Conservation (phyloP, 139 green algal species). For the Spirogloea muscicola region DNA sequence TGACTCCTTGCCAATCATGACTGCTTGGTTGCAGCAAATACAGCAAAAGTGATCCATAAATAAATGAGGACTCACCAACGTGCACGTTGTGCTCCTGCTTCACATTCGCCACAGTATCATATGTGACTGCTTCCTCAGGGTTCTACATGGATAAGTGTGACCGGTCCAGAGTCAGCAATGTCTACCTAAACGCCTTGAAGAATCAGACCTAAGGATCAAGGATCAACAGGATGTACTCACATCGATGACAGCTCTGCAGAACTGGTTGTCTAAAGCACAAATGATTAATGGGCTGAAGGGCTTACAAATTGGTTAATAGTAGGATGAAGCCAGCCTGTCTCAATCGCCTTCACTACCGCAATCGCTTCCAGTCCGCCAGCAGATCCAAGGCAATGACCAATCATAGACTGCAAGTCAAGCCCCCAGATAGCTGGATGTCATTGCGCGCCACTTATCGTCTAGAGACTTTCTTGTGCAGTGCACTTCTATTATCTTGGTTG, state of each 20-base stretch:
- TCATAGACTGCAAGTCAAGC: conserved; percentile 69
- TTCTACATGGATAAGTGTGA: conserved; percentile 29
- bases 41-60: too few species aligned
- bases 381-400: conserved; percentile 94
- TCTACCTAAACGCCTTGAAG: too few species aligned
- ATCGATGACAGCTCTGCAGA: too few species aligned
- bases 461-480: too few species aligned
- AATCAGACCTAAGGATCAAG: too few species aligned
- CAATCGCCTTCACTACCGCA: conserved; percentile 88
- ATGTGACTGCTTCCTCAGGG: conserved; percentile 43
- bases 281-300: too few species aligned
- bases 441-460: background rate
- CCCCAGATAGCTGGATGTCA: background rate
- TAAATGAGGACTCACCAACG: conserved; percentile 47
- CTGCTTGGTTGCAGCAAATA: too few species aligned
- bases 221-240: too few species aligned
- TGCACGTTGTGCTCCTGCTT: conserved; percentile 81
- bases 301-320: conserved; percentile 84
- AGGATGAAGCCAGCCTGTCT: conserved; percentile 90
- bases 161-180: too few species aligned
- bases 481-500: background rate
- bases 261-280: too few species aligned
- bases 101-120: conserved; percentile 56
- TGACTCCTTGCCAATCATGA: too few species aligned
- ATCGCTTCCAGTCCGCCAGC: conserved; percentile 93